Evolutionary conservation across 805 yeast species (phyloP), one percentile per base, ranked within the genome.

Genomic region (Ogataea naganishii): DNA sequence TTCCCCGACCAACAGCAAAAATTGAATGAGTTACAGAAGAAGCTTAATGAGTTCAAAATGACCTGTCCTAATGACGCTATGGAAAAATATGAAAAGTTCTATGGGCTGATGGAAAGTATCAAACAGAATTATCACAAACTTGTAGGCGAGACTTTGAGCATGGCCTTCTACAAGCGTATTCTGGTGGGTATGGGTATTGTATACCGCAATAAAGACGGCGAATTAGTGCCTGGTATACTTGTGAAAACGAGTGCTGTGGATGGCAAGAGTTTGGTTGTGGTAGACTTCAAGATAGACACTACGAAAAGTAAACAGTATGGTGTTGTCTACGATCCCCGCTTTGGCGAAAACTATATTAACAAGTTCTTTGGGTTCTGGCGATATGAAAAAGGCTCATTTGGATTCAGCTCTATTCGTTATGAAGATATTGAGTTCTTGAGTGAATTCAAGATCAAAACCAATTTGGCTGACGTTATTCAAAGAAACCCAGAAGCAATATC

Each of bases 1-100:
- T 58, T 85, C 30, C 96, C 96, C 0, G 94, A 86, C 39, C 92
- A 84, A 47, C 80, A 86, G 51, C 58, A 59, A 24, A 59, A 78
- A 22, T 69, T 72, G 26, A 62, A 57, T 6, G 57, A 72, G 24
- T 51, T 83, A 14, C 14, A 15, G 7, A 39, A 38, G 20, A 27
- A 30, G 3, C 19, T 36, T 22, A 43, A 51, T 6, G 43, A 44
- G 3, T 33, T 69, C 18, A 53, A 58, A 24, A 36, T 64, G 5
- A 46, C 48, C 16, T 20, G 19, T 5, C 56, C 68, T 23, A 62
- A 60, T 5, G 51, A 51, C 3, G 51, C 65, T 8, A 39, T 53
- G 8, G 49, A 44, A 2, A 73, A 66, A 26, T 47, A 79, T 18
- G 67, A 66, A 17, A 52, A 53, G 5, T 58, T 69, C 8, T 69